Evolutionary conservation across 2,329 filamentous ascomycete genomes (phyloP).

Genomic region (Verticillium longisporum): DNA sequence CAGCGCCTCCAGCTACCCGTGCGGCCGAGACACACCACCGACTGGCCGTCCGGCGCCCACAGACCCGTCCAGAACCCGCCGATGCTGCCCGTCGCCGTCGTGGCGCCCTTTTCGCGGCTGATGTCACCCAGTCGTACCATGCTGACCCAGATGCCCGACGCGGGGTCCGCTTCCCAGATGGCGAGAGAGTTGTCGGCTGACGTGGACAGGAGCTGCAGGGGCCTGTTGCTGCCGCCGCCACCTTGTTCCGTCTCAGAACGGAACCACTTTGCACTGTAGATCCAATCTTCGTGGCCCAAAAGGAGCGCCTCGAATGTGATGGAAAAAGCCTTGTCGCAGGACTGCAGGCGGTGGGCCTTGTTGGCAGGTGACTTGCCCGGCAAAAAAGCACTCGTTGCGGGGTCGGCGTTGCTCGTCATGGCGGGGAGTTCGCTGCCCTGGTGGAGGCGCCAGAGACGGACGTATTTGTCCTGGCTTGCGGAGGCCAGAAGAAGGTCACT

Average conservation of each 20-base stretch:
- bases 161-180: conserved; percentile 81
- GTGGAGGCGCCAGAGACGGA: conserved; percentile 85
- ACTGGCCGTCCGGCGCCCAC: conserved; percentile 73
- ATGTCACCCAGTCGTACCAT: conserved; percentile 84
- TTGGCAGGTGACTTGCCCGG: conserved; percentile 75
- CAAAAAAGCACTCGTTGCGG: conserved; percentile 49
- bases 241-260: conserved; percentile 35
- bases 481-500: conserved; percentile 80
- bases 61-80: conserved; percentile 95
- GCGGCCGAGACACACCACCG: conserved; percentile 75
- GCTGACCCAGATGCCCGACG: conserved; percentile 88
- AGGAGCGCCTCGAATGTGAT: conserved; percentile 91
- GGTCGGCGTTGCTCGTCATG: conserved; percentile 48
- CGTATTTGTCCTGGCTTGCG: conserved; percentile 95
- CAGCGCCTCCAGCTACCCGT: conserved; percentile 93
- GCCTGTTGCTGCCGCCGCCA: no score
- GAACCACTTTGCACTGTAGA: conserved; percentile 81
- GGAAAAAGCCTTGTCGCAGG: conserved; percentile 57
- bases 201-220: conserved; percentile 70
- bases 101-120: conserved; percentile 89
- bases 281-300: conserved; percentile 96
- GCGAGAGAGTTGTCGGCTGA: conserved; percentile 94
- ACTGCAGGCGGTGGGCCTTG: conserved; percentile 73
- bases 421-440: conserved; percentile 58
- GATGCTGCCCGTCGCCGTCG: conserved; percentile 89